Base-by-base conservation (phyloP, 352 stramenopile genomes). In the Phytophthora kernoviae region DNA sequence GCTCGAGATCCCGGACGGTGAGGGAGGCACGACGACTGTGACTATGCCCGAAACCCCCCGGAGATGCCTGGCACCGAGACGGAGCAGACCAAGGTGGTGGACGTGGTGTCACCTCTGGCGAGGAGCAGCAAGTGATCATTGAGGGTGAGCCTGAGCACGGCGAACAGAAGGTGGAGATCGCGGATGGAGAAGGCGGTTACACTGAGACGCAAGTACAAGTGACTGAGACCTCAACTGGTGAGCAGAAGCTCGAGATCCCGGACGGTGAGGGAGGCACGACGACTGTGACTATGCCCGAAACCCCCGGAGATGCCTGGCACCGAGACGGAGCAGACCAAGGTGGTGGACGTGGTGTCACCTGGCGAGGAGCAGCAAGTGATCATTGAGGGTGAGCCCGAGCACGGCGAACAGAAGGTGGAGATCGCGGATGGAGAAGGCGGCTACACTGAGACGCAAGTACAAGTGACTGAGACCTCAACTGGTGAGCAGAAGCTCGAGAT, bases 351-450 rank as follows among this genome's bases (percentile, higher is more conserved):
- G 36, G 30, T 41, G 12, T n/a, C n/a, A 21, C 45, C 21, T 11
- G 54, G 44, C 12, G 54, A 62, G 33, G 37, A 43, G 4, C 6
- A 57, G 39, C 20, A 51, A 20, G 55, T 63, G 24, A 30, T 30
- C 24, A 30, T 33, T 15, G 32, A 14, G 7, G 34, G 41, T 3
- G 42, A 48, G 36, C 10, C 12, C 36, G 22, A 41, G 15, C 40
- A 30, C 21, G 52, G 41, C 14, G 9, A 41, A 8, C 34, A 41
- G 34, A 4, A 15, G 4, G 34, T 41, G 12, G 9, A 41, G 34
- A 41, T 41, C 34, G 12, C 3, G 34, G 9, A 41, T 8, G 34
- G 9, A 8, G 9, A 41, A 2, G 34, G 34, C 34, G 34, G 34
- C 34, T 41, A 11, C 34, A 41, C 34, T 3, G n/a, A 15, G 4